Evolutionary conservation across 768 basidiomycete species (phyloP).

Genomic region (Rhodotorula sphaerocarpa): DNA sequence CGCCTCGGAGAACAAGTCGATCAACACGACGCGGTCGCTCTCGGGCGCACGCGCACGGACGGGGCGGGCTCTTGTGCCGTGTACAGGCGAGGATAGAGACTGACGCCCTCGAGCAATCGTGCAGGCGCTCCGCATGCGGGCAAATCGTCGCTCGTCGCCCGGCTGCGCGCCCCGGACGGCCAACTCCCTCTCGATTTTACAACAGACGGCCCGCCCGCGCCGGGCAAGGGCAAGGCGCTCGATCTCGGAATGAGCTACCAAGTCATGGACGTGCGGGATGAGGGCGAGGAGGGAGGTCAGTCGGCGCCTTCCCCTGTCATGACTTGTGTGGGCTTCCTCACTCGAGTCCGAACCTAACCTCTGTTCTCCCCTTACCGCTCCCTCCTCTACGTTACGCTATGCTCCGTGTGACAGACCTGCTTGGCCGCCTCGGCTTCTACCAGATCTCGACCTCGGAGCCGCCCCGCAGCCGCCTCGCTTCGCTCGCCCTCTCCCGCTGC

Average conservation of each 20-base stretch:
- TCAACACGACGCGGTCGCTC: too few species aligned
- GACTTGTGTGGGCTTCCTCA: neutral
- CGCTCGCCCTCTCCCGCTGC: slow-evolving; percentile 27
- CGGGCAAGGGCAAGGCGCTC: slow-evolving; percentile 18
- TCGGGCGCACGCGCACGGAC: too few species aligned
- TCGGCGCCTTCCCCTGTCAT: neutral
- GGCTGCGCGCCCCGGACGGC: slow-evolving; percentile 10
- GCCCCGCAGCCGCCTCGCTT: slow-evolving; percentile 24
- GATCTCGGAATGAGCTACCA: slow-evolving; percentile 89
- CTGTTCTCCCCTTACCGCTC: too few species aligned
- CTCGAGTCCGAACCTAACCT: neutral
- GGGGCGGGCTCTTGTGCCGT: too few species aligned
- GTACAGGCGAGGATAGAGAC: neutral
- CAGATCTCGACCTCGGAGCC: slow-evolving; percentile 27
- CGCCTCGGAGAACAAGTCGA: too few species aligned
- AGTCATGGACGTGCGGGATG: slow-evolving; percentile 81
- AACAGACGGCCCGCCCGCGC: neutral
- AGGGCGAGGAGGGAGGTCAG: slow-evolving; percentile 79
- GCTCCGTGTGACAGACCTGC: too few species aligned
- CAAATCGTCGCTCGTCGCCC: slow-evolving; percentile 59
- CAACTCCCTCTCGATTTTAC: neutral
- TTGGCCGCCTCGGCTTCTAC: slow-evolving; percentile 53
- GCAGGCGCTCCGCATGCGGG: slow-evolving; percentile 61
- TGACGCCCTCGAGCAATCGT: neutral
- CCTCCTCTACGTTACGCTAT: too few species aligned